Conservation (phyloP, 768 basidiomycete genomes). For the Suillus plorans region DNA sequence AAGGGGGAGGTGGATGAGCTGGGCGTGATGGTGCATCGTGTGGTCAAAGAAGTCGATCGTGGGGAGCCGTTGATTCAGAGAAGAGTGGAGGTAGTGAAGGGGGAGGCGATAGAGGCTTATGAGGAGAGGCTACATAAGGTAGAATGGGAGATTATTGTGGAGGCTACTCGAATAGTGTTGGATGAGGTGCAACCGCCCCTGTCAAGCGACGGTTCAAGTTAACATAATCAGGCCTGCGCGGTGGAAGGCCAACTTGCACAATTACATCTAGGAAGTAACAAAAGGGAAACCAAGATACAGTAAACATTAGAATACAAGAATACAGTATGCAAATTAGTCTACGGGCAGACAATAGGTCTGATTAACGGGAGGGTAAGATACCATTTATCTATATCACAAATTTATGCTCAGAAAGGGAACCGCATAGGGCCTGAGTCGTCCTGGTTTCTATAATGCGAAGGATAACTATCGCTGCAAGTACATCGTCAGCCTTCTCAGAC, state of each 20-base stretch:
- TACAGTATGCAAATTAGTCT: constrained; percentile 1
- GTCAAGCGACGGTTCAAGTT: constrained; percentile 11
- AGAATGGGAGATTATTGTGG: constrained; percentile 91
- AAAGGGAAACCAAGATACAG: neutral
- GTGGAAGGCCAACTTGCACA: neutral
- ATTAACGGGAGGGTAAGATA: constrained; percentile 4
- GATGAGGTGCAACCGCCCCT: constrained; percentile 43
- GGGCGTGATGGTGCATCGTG: constrained; percentile 93
- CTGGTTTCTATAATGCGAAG: constrained; percentile 17
- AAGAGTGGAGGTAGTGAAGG: constrained; percentile 70
- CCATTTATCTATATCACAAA: constrained; percentile 4
- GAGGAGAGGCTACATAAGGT: constrained; percentile 75
- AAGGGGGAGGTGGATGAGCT: constrained; percentile 74
- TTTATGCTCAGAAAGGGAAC: constrained; percentile 25
- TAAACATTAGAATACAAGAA: neutral
- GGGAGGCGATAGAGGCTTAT: constrained; percentile 70
- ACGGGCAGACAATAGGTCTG: constrained; percentile 17
- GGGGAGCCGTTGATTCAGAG: constrained; percentile 85
- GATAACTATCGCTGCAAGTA: constrained; percentile 17
- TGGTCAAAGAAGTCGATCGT: constrained; percentile 89
- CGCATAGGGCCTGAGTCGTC: constrained; percentile 18
- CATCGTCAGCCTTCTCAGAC: neutral
- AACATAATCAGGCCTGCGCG: neutral
- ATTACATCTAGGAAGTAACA: neutral
- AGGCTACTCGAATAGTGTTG: constrained; percentile 73